Evolutionary conservation across 371 early-diverging fungal genomes (phyloP), one percentile per base, ranked within the genome.

Genomic region (Circinella umbellata): DNA sequence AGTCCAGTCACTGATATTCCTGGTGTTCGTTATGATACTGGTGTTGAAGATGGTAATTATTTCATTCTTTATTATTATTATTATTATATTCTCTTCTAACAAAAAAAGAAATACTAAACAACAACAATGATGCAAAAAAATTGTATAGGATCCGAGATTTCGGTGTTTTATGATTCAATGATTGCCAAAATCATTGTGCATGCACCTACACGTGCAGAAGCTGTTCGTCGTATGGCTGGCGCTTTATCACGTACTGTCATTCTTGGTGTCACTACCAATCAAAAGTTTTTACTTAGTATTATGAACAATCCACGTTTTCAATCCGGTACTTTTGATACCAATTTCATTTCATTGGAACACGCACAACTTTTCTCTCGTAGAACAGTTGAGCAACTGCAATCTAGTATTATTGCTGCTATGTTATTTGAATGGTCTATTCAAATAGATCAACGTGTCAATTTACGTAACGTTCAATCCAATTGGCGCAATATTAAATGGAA

Each of bases 111-210:
- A 9, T 42, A 42, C 0, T 42, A 42, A 42, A 42, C 6, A 42
- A 42, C 42, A 42, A 42, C 42, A 42, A 42, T 42, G 42, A 42
- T 42, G 42, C 51, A 15, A 13, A n/a, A 13, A 8, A 14, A 5
- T 4, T n/a, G 27, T 27, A 27, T 39, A 78, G 92, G 93, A 3
- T 90, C 90, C 51, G 93, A 91, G 71, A 92, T 94, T 66, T 85
- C 89, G 0, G 87, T 93, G 57, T 92, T 86, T 78, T 94, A 94
- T 73, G 93, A 92, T 53, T 93, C 93, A 4, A 90, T 93, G 90
- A 89, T 92, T 69, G 91, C 93, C 68, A 96, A 98, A 85, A 87
- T 98, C 46, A 91, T 92, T 71, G 93, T 95, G 4, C 90, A 93
- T 85, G 97, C 93, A 0, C 84, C 87, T 15, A 94, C 92, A 1